These are phyloP conservation scores for Capronia coronata DNA, from an alignment of 2,329 filamentous ascomycete genomes.

Conservation along the genomic window DNA sequence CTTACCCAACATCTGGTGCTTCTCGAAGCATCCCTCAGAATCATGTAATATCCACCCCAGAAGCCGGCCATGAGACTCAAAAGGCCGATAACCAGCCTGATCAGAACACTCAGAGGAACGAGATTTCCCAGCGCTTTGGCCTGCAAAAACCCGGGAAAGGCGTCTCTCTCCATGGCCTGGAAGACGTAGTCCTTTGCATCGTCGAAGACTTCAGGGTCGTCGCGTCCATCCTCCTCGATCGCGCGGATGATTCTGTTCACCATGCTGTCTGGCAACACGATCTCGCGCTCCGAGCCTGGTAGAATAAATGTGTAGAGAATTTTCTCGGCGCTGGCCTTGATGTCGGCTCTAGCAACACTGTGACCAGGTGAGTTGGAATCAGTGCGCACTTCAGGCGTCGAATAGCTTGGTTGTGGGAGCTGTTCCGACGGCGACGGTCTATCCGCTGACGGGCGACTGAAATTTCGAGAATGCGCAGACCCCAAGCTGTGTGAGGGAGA, in stretches of 20 bases:
- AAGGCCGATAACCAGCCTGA: conserved; percentile 77
- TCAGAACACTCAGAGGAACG: conserved; percentile 80
- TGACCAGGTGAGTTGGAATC: conserved; percentile 79
- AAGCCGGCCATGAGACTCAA: conserved; percentile 83
- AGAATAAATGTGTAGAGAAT: conserved; percentile 97
- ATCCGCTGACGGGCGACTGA: conserved; percentile 22
- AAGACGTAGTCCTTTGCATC: conserved; percentile 98
- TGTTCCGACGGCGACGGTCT: conserved; percentile 41
- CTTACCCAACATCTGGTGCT: conserved; percentile 73
- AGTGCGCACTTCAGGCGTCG: conserved; percentile 57
- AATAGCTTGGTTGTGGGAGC: conserved; percentile 51
- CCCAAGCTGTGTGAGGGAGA: conserved; percentile 36
- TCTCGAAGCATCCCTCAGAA: conserved; percentile 75
- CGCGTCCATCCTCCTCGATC: conserved; percentile 84
- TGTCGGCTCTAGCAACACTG: conserved; percentile 79
- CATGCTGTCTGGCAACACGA: conserved; percentile 82
- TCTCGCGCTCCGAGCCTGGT: conserved; percentile 92
- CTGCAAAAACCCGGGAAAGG: conserved; percentile 93
- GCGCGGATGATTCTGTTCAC: conserved; percentile 76
- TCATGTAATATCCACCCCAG: conserved; percentile 89
- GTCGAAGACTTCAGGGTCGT: conserved; percentile 96
- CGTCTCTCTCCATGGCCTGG: conserved; percentile 98
- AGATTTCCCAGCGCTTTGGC: conserved; percentile 94
- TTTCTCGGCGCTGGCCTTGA: conserved; percentile 90
- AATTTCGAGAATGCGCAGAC: conserved; percentile 39